These are phyloP conservation scores for Prorocentrum cordatum DNA, from an alignment of 169 alveolate genomes.

Conservation along the genomic window DNA sequence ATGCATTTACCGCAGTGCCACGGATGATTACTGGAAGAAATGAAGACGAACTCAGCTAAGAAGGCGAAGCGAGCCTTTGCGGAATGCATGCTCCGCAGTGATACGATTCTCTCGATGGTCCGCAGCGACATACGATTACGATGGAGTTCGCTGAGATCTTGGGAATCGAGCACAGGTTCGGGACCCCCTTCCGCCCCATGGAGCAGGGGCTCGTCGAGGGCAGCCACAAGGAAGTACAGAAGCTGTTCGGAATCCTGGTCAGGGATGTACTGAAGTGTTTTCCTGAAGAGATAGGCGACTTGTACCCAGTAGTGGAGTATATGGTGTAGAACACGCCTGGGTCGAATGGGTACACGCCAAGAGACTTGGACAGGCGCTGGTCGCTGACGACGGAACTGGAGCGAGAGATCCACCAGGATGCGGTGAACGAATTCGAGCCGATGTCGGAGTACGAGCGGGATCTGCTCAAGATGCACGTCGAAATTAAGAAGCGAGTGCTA, in stretches of 20 bases:
- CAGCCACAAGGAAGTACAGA: constrained; percentile 1
- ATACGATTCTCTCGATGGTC: neutral
- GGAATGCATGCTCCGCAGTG: neutral
- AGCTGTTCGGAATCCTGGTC: neutral
- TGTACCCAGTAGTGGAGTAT: too few species aligned
- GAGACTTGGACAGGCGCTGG: neutral
- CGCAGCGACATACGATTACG: neutral
- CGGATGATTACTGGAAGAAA: neutral
- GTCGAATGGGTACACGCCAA: neutral
- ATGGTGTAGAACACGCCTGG: neutral
- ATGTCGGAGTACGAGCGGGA: neutral
- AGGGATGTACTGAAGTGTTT: too few species aligned
- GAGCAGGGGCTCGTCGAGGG: neutral
- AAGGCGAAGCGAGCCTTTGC: neutral
- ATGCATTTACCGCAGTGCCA: neutral
- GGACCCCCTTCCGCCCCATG: neutral
- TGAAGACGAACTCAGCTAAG: neutral
- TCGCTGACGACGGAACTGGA: neutral
- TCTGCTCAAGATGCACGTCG: too few species aligned
- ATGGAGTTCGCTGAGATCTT: too few species aligned
- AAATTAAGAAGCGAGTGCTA: too few species aligned
- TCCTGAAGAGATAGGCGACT: too few species aligned
- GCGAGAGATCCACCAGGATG: neutral
- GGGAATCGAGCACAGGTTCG: too few species aligned
- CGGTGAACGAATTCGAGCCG: neutral